Base-by-base conservation (phyloP, 352 stramenopile species). In the Globisporangium mamillatum region DNA sequence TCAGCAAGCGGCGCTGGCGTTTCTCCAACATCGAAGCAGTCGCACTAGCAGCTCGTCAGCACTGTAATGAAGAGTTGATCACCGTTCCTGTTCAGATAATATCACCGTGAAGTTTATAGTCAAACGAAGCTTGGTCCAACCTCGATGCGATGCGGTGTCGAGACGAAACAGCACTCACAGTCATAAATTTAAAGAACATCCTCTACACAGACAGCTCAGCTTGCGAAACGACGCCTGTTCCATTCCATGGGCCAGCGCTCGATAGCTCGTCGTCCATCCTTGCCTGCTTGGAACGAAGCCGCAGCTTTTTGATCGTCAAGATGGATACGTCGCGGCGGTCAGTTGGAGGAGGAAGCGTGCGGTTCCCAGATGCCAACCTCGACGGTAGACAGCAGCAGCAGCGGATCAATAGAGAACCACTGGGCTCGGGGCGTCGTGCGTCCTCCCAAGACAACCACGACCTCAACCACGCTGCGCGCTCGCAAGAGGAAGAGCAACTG, bases 401-500 rank as follows among this genome's bases (percentile, higher is more conserved):
- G 55, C 55, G 55, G 18, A 60, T 4, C 18, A 29, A 27, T 20
- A 46, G 32, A 44, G 56, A 48, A 32, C 9, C 9, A 25, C 27
- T 20, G 25, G 20, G 18, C 29, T n/a, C 29, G 8, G 10, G 18
- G 2, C 44, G 44, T 52, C 44, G 44, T 12, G 44, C 12, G 12
- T 46, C 18, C 18, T 22, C 20, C 44, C 18, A 52, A 24, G 55
- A 44, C 16, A 6, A 41, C 14, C 25, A 27, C 29, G 32, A 50
- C 9, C 56, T 50, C 20, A 32, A 32, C 29, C 29, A 32, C 18
- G n/a, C n/a, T 0, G 8, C n/a, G 10, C 56, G n/a, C 20, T 20
- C 20, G n/a, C 80, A 87, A 48, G 84, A 89, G 53, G 81, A 89
- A 24, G 81, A 90, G n/a, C 78, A 90, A 9, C 58, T 81, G n/a